Conservation (phyloP, 441 rosid genomes). For the Capsella rubella region DNA sequence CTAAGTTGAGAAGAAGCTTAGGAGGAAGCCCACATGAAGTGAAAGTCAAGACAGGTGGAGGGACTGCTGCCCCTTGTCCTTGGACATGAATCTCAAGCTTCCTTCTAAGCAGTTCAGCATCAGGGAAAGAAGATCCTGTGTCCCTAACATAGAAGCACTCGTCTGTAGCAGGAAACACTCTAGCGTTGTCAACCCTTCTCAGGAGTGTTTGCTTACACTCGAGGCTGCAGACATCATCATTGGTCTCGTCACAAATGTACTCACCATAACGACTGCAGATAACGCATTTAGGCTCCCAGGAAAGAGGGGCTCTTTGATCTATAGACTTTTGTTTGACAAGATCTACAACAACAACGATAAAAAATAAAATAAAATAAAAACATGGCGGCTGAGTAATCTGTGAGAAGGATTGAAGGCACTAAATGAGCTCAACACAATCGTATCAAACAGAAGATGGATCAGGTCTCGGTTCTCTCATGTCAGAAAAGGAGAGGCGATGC, state of each 20-base stretch:
- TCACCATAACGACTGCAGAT: conserved; percentile 87
- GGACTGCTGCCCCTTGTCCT: conserved; percentile 63
- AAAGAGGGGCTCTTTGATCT: conserved; percentile 80
- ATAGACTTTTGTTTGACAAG: conserved; percentile 62
- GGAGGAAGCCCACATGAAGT: conserved; percentile 66
- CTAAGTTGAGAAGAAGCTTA: conserved; percentile 71
- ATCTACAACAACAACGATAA: conserved; percentile 29
- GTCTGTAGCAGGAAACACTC: conserved; percentile 62
- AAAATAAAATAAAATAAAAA: too few relatives aligned
- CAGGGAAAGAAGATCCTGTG: conserved; percentile 48
- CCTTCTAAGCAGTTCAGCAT: conserved; percentile 62
- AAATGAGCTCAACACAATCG: background rate
- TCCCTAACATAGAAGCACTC: conserved; percentile 82
- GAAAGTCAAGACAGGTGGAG: conserved; percentile 71
- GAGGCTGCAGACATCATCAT: conserved; percentile 87
- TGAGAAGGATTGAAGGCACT: background rate
- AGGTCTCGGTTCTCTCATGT: conserved; percentile 6
- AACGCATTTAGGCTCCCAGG: conserved; percentile 77
- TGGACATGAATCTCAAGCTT: conserved; percentile 74
- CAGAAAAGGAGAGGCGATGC: conserved; percentile 1
- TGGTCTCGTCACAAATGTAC: conserved; percentile 84
- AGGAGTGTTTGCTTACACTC: conserved; percentile 73
- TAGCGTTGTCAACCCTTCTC: conserved; percentile 39
- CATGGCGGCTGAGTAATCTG: background rate
- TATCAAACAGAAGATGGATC: conserved; percentile 14